A percentile compares a stretch with the other conserved stretches of the same genome.
These are phyloP conservation scores for Penicillium coffeae DNA, from an alignment of 495 filamentous ascomycete species.

Conservation along the genomic window DNA sequence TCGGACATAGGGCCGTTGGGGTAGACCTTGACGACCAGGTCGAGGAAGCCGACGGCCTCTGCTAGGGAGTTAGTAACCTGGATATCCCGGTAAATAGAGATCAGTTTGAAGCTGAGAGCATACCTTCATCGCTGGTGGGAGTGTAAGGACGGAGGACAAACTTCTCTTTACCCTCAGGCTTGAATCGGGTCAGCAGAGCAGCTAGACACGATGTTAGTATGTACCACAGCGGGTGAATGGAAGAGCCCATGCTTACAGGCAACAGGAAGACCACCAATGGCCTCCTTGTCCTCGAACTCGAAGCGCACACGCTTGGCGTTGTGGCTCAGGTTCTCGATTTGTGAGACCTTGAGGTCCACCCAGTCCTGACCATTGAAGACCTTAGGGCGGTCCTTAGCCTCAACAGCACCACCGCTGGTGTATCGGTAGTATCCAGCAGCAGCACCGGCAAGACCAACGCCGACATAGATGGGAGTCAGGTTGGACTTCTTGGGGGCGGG, in stretches of 20 bases:
- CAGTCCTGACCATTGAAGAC: constrained; percentile 85
- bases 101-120: constrained; percentile 11
- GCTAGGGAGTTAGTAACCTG: not conserved
- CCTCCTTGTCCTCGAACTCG: constrained; percentile 74
- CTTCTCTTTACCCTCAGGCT: constrained; percentile 73
- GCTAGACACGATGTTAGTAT: constrained; percentile 35
- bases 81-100: not conserved
- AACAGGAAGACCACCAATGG: constrained; percentile 73
- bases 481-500: constrained; percentile 36
- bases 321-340: constrained; percentile 73
- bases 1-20: constrained; percentile 85
- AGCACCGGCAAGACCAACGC: constrained; percentile 39
- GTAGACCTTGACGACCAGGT: constrained; percentile 90
- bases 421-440: constrained; percentile 44
- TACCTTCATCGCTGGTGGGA: constrained; percentile 81
- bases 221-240: not conserved
- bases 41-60: constrained; percentile 79
- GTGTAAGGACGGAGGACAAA: constrained; percentile 88
- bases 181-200: constrained; percentile 83
- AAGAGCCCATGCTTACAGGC: constrained; percentile 53
- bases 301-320: constrained; percentile 90
- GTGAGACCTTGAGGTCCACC: constrained; percentile 71
- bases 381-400: constrained; percentile 39
- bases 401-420: constrained; percentile 29
- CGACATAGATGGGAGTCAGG: constrained; percentile 37